phyloP scores from a whole-genome alignment of 257 asterid species.

The Cordia subcordata region DNA sequence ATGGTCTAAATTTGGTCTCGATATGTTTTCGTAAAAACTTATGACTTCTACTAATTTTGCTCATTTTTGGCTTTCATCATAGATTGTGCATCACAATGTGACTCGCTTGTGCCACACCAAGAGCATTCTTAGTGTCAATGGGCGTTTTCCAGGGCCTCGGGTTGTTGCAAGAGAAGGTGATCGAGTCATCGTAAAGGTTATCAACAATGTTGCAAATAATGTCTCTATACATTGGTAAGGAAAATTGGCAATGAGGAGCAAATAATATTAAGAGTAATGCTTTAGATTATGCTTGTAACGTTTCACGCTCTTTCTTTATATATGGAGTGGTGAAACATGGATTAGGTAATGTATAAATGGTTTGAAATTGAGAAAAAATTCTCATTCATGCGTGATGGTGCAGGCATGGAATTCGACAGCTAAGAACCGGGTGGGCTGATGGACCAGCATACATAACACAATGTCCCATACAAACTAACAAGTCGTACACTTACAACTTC shows the following conservation, averaged over 20 bases:
- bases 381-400: background rate
- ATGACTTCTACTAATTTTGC: background rate
- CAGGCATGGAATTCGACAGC: constrained; percentile 64
- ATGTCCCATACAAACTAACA: constrained; percentile 54
- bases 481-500: constrained; percentile 50
- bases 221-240: constrained; percentile 59
- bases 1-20: no score
- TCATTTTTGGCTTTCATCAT: constrained; percentile 4
- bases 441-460: constrained; percentile 67
- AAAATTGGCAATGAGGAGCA: background rate
- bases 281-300: background rate
- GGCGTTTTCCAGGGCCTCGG: constrained; percentile 58
- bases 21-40: background rate
- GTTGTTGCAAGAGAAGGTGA: constrained; percentile 64
- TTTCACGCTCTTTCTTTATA: background rate
- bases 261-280: background rate
- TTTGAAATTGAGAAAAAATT: no score
- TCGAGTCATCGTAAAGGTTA: constrained; percentile 46
- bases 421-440: constrained; percentile 63
- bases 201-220: constrained; percentile 48
- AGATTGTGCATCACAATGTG: constrained; percentile 55
- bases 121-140: constrained; percentile 54
- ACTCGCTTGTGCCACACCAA: constrained; percentile 57
- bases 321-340: background rate
- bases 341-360: background rate